phyloP scores from a whole-genome alignment of 2,329 filamentous ascomycete species.

The Epichloe sp. region DNA sequence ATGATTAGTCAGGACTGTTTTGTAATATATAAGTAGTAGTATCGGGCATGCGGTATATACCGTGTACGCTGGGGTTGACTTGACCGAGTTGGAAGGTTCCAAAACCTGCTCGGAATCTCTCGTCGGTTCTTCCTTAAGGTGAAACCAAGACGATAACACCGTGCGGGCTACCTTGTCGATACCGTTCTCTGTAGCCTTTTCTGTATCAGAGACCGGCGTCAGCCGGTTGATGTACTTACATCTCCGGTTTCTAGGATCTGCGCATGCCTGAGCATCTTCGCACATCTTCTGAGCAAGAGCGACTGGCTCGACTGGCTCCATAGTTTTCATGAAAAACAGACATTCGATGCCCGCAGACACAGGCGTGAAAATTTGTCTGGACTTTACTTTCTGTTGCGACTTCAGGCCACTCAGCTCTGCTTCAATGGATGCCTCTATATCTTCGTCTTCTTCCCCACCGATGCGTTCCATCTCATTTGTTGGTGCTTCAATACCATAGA shows the following conservation, averaged over 20 bases:
- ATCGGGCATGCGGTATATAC: slow-evolving; percentile 21
- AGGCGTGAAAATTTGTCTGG: slow-evolving; percentile 36
- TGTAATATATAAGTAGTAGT: neutral
- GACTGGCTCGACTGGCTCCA: slow-evolving; percentile 40
- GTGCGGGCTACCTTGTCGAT: slow-evolving; percentile 50
- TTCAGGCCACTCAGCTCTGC: slow-evolving; percentile 57
- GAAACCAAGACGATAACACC: slow-evolving; percentile 53
- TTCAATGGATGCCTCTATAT: slow-evolving; percentile 61
- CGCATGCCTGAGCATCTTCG: slow-evolving; percentile 34
- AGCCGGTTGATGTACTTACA: slow-evolving; percentile 46
- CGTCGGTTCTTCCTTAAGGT: slow-evolving; percentile 21
- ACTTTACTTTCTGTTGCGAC: slow-evolving; percentile 23
- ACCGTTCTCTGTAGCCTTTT: slow-evolving; percentile 56
- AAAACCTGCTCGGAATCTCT: slow-evolving; percentile 6
- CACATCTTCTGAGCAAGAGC: slow-evolving; percentile 41
- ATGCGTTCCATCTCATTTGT: slow-evolving; percentile 20
- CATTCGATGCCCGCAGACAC: slow-evolving; percentile 47
- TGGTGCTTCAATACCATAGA: slow-evolving; percentile 38
- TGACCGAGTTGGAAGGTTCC: slow-evolving; percentile 1
- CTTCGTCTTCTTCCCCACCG: slow-evolving; percentile 34
- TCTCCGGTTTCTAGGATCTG: slow-evolving; percentile 29
- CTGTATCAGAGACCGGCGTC: slow-evolving; percentile 37
- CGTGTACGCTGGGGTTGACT: slow-evolving; percentile 19
- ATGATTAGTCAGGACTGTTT: neutral
- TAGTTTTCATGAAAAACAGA: slow-evolving; percentile 48